Conservation (phyloP, 1,284 basidiomycete genomes). For the Rhodotorula sp. region DNA sequence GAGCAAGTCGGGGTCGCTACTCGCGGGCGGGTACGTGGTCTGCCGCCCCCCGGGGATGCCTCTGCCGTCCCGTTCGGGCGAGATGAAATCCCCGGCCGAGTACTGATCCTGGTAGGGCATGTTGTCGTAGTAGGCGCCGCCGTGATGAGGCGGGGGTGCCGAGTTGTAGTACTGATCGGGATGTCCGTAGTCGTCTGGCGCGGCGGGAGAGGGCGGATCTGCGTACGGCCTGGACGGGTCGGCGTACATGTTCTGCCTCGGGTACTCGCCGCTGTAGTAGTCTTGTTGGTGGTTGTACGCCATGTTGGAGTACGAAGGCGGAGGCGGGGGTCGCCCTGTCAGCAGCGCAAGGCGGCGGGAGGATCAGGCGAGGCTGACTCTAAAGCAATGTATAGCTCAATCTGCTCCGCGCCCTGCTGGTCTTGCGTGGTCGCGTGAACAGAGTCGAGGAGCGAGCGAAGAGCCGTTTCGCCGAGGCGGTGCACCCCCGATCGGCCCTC, state of each 20-base stretch:
- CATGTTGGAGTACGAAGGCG: background rate
- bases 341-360: background rate
- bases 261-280: slow-evolving; percentile 6
- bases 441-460: no score
- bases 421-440: no score
- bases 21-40: slow-evolving; percentile 23
- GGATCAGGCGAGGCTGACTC: background rate
- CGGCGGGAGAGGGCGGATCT: slow-evolving; percentile 11
- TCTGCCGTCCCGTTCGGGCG: slow-evolving; percentile 7
- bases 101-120: slow-evolving; percentile 10
- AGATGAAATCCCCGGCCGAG: slow-evolving; percentile 16
- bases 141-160: background rate
- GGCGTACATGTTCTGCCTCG: slow-evolving; percentile 11
- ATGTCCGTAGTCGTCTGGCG: background rate
- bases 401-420: no score
- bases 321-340: background rate
- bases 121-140: background rate
- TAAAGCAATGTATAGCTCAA: no score
- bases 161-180: slow-evolving; percentile 1
- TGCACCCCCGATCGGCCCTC: background rate
- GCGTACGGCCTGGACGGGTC: slow-evolving; percentile 8
- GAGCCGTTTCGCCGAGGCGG: background rate
- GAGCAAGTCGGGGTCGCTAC: slow-evolving; percentile 9
- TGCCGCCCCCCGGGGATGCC: slow-evolving; percentile 21
- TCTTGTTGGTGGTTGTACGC: background rate